Base-by-base conservation (phyloP, 2,329 filamentous ascomycete genomes). In the Sphaerulina musiva region DNA sequence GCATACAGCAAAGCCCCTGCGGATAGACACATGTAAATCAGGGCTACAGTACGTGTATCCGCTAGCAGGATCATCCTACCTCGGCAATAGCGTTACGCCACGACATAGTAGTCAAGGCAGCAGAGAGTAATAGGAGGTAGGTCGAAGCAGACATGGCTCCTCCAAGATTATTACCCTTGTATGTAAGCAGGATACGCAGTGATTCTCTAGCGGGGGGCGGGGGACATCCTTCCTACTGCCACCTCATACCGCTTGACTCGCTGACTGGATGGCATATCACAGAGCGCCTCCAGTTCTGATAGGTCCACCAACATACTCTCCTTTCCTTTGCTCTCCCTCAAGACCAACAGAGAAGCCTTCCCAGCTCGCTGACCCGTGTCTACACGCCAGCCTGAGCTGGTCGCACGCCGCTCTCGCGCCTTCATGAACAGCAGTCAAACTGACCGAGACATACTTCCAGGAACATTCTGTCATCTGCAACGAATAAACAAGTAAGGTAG, bases 401-500 rank as follows among this genome's bases (percentile, higher is more conserved):
- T 72, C 2, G 0, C 64, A 66, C 63, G 81, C 78, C 2, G 78
- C 81, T 57, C 79, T 74, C 0, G 77, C 76, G 0, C 82, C 82
- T 42, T 77, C 74, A 0, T 65, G 54, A 0, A 76, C 75, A 41
- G 72, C 70, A 4, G 86, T 64, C 39, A 68, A 40, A 0, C 84
- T 84, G 7, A 79, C 76, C 56, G 82, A 85, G 7, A 87, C 77
- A 67, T 87, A 83, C 12, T 87, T 73, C 14, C 87, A 64, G 3
- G 76, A 74, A 0, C 78, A 74, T 20, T 39, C 82, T 72, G 56
- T 72, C 71, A 3, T 73, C 69, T 50, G 77, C 77, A 61, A 80
- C 76, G 78, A 80, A 86, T 62, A 86, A 86, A 2, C 83, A 74
- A 0, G n/a, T n/a, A n/a, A n/a, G n/a, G 78, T 82, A 0, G 85